Evolutionary conservation across 2,329 filamentous ascomycete species (phyloP), one percentile per base, ranked within the genome.

Genomic region (Penicillium digitatum): DNA sequence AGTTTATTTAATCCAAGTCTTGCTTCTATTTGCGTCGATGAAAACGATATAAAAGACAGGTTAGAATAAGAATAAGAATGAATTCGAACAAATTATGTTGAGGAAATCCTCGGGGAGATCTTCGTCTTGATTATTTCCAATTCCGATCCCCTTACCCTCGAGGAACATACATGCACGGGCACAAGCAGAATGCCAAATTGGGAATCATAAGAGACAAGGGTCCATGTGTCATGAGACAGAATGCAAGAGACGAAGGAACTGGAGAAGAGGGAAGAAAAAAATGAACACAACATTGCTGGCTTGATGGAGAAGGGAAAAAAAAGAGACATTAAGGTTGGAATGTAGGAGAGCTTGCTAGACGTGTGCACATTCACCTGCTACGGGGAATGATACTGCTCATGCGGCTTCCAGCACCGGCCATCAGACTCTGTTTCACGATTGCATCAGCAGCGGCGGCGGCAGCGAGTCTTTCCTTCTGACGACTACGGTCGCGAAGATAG

Each of bases 401-500:
- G 49, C 80, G 73, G 34, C 79, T 78, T 26, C 79, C 79, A 44
- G 72, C 78, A 35, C 81, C 81, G 29, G 82, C 79, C 69, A 84
- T 82, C 55, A 96, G 82, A 75, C 93, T 97, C 77, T 96, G 92
- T 71, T 88, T 85, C 51, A 99, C 93, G 74, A 99, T 99, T 74
- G 92, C 85, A 67, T 95, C 92, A 4, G 94, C 94, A 0, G 93
- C 93, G 18, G 91, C 90, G 6, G 90, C 87, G 1, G 93, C 92
- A 5, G 90, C 90, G 69, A 96, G 84, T 61, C 94, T 82, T 77
- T 97, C 94, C 79, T 95, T 95, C 71, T 99, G 94, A 61, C 94
- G 82, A 70, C 90, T 92, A 39, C 94, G 81, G 72, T 97, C 93
- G 67, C 89, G 90, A 57, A 99, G 80, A 74, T 99, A 99, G 32